Conservation (phyloP, 805 yeast genomes). For the Barnettozyma siamensis region DNA sequence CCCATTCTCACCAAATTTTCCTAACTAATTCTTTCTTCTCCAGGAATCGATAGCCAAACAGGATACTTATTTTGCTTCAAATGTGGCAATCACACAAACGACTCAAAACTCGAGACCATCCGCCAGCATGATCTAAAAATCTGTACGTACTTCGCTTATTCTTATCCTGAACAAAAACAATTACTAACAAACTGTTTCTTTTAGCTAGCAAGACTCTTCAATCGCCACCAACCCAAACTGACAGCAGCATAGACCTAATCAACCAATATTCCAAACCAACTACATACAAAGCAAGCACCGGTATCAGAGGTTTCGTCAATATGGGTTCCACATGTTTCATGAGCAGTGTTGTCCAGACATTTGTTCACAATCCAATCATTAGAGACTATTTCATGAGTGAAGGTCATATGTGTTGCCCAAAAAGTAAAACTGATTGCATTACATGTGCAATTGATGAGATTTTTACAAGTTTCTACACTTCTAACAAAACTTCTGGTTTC, state of each 20-base stretch:
- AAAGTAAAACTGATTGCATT: slow-evolving; percentile 46
- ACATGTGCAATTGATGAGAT: slow-evolving; percentile 83
- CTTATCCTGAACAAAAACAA: too few relatives aligned
- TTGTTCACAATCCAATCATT: slow-evolving; percentile 86
- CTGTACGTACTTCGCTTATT: too few relatives aligned
- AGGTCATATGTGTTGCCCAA: slow-evolving; percentile 54
- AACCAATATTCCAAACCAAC: slow-evolving; percentile 28
- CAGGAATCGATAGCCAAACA: slow-evolving; percentile 52
- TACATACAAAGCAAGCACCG: slow-evolving; percentile 54
- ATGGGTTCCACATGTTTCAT: slow-evolving; percentile 98
- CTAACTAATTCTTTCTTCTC: background rate
- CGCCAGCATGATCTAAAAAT: slow-evolving; percentile 25
- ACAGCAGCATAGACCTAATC: slow-evolving; percentile 21
- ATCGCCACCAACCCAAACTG: slow-evolving; percentile 16
- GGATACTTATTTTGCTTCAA: slow-evolving; percentile 74
- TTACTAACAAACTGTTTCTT: too few relatives aligned
- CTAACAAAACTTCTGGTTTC: slow-evolving; percentile 54
- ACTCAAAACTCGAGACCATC: slow-evolving; percentile 49
- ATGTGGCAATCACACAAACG: slow-evolving; percentile 69
- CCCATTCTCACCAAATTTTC: background rate
- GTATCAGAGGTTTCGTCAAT: slow-evolving; percentile 82
- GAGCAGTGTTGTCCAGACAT: slow-evolving; percentile 85
- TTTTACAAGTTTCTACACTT: slow-evolving; percentile 67
- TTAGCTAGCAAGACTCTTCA: background rate
- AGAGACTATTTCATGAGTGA: slow-evolving; percentile 74